Percentiles rank a stretch among this genome's conserved stretches.
These are phyloP conservation scores for Blastobotrys americana DNA, from an alignment of 805 yeast species.

Conservation along the genomic window DNA sequence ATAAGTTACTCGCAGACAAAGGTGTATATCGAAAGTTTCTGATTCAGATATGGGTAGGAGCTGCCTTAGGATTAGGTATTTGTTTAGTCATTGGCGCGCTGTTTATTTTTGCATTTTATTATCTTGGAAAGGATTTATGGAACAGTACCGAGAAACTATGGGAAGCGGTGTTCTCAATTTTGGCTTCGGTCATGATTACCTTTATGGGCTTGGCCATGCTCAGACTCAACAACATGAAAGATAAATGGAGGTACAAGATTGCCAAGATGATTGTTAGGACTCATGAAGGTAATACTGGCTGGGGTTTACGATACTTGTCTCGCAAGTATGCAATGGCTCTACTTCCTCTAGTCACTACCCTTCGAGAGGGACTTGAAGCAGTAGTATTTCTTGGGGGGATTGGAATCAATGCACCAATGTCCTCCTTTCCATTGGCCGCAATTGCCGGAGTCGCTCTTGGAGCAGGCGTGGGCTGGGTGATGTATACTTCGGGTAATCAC, in stretches of 20 bases:
- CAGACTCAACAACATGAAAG: constrained; percentile 71
- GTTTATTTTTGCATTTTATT: constrained; percentile 63
- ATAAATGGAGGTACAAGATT: constrained; percentile 67
- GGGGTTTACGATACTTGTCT: constrained; percentile 18
- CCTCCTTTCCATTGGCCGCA: constrained; percentile 60
- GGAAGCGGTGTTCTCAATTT: constrained; percentile 76
- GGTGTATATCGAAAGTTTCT: constrained; percentile 40
- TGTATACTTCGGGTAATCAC: constrained; percentile 75
- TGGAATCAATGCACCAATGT: constrained; percentile 61
- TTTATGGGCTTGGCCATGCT: constrained; percentile 80
- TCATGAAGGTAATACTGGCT: constrained; percentile 18
- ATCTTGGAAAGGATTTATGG: constrained; percentile 81
- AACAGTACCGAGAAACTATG: constrained; percentile 78
- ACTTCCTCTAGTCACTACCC: constrained; percentile 75
- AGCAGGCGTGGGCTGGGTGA: constrained; percentile 50
- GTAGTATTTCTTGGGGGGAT: constrained; percentile 89
- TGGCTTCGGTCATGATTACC: constrained; percentile 74
- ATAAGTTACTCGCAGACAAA: constrained; percentile 13
- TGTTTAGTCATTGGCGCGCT: constrained; percentile 68
- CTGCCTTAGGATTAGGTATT: constrained; percentile 57
- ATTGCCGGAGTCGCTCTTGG: constrained; percentile 55
- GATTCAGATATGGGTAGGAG: constrained; percentile 78
- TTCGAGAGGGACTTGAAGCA: constrained; percentile 88
- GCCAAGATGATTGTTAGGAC: constrained; percentile 35
- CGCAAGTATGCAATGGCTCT: constrained; percentile 63